Conservation (phyloP, 2,329 filamentous ascomycete genomes). For the Pyrenophora teres region DNA sequence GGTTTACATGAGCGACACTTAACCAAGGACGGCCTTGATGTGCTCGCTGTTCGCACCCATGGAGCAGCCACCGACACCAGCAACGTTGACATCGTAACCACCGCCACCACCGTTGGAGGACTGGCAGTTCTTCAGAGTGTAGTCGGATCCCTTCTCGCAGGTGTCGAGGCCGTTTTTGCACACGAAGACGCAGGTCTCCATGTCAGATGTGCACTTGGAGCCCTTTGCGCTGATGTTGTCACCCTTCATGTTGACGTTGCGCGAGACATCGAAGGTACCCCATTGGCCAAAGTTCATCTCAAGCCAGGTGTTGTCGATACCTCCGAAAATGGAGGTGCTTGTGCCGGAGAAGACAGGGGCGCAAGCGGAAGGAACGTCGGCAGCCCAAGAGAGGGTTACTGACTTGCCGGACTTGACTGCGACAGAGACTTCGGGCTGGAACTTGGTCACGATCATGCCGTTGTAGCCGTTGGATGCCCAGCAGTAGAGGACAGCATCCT, state of each 20-base stretch:
- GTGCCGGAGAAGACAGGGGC: slow-evolving; percentile 46
- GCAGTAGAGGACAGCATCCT: slow-evolving; percentile 43
- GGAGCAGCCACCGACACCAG: slow-evolving; percentile 37
- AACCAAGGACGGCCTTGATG: slow-evolving; percentile 34
- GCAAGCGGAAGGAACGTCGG: slow-evolving; percentile 49
- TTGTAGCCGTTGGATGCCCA: slow-evolving; percentile 43
- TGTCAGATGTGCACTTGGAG: slow-evolving; percentile 50
- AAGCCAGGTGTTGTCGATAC: slow-evolving; percentile 52
- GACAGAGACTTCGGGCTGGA: slow-evolving; percentile 46
- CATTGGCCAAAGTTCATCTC: slow-evolving; percentile 50
- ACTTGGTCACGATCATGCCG: slow-evolving; percentile 45
- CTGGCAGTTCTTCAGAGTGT: slow-evolving; percentile 48
- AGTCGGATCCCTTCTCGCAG: slow-evolving; percentile 46
- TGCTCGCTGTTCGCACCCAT: slow-evolving; percentile 35
- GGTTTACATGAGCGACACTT: slow-evolving; percentile 10
- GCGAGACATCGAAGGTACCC: slow-evolving; percentile 52
- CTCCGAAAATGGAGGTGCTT: slow-evolving; percentile 43
- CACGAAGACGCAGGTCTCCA: slow-evolving; percentile 52
- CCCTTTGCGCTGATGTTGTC: slow-evolving; percentile 46
- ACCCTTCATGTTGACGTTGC: slow-evolving; percentile 54
- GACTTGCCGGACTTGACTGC: slow-evolving; percentile 45
- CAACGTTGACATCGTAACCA: slow-evolving; percentile 36
- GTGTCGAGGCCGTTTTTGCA: slow-evolving; percentile 43
- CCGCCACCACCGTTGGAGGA: slow-evolving; percentile 31
- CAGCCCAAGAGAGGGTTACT: slow-evolving; percentile 48